Base-by-base conservation (phyloP, 345 rosid genomes). In the Turnera subulata region DNA sequence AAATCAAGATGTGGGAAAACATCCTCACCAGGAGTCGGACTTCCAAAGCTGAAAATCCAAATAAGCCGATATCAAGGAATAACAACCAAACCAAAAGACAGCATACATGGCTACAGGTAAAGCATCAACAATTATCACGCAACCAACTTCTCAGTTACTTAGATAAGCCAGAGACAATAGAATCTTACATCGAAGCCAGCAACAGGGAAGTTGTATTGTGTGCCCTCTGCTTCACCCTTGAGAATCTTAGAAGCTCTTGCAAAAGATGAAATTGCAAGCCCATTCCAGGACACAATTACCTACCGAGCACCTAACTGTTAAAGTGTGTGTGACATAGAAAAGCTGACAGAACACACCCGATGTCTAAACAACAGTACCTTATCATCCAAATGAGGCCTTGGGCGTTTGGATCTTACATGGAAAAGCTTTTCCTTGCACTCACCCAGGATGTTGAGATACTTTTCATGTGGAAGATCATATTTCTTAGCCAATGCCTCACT, bases 221-320 rank as follows among this genome's bases (percentile, higher is more conserved):
- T 73, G 66, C 63, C 68, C 55, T 72, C 74, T 37, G 77, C 68
- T 78, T 88, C 95, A 18, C 65, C 62, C 63, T 56, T 70, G 22
- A 92, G 90, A 64, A 92, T 80, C 75, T 79, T 79, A 46, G 98
- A 86, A 55, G 95, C 96, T 79, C 92, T 83, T 37, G 95, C 93
- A 45, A 92, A 84, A 56, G 95, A 62, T 44, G 98, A 82, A 56
- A 92, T 92, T 46, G 63, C 82, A 26, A 92, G 92, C 61, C 98
- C 98, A 39, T 92, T 92, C 98, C 98, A 92, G 0, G 98, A 78
- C 33, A 92, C 91, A 13, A 86, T 92, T 48, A 92, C 89, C 98
- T 91, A 72, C n/a, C 39, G 63, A 58, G 59, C 59, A 64, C 23
- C 49, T 60, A 38, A 24, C 57, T 13, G 42, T 65, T 51, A 55